Base-by-base conservation (phyloP, 352 stramenopile genomes). In the Blastocystis hominis region DNA sequence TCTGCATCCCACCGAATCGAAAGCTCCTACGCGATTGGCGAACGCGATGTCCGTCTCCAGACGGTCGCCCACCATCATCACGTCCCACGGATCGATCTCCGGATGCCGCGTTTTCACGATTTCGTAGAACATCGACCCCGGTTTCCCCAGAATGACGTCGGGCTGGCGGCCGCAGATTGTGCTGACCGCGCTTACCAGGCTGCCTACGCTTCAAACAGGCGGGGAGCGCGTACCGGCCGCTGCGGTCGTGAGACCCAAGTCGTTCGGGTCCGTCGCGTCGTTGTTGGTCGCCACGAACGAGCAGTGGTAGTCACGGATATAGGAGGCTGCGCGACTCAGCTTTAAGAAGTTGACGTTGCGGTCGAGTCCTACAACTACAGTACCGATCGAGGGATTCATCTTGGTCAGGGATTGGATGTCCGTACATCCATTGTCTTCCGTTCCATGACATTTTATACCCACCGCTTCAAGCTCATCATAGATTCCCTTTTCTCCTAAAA, bases 381-480 rank as follows among this genome's bases (percentile, higher is more conserved):
- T 53, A 5, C 24, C 40, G 66, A 76, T 55, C 3, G 36, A 13
- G 7, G 66, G 66, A 76, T 76, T n/a, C 42, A 76, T 40, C 15
- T 76, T 9, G 15, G 10, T 34, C 42, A 76, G 66, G 5, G 30
- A 76, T 15, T 36, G 3, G 56, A 76, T 54, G 24, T 76, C 66
- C 9, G 40, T 76, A 7, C 17, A 9, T 3, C 10, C 20, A 34
- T 69, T 69, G 66, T 76, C 66, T 20, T 76, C 66, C 24, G 40
- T 76, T 59, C 66, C 66, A 30, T 76, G 66, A 47, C 66, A 76
- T n/a, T 59, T 54, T 20, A 76, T 76, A 24, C 66, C 66, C 10
- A 76, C 66, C 36, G 30, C 66, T 34, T 76, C 40, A 36, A 76
- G 46, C 56, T 76, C 66, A 30, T 76, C 66, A n/a, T 76, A 76